These are phyloP conservation scores for Tolypocladium album DNA, from an alignment of 2,329 filamentous ascomycete species.

Conservation along the genomic window DNA sequence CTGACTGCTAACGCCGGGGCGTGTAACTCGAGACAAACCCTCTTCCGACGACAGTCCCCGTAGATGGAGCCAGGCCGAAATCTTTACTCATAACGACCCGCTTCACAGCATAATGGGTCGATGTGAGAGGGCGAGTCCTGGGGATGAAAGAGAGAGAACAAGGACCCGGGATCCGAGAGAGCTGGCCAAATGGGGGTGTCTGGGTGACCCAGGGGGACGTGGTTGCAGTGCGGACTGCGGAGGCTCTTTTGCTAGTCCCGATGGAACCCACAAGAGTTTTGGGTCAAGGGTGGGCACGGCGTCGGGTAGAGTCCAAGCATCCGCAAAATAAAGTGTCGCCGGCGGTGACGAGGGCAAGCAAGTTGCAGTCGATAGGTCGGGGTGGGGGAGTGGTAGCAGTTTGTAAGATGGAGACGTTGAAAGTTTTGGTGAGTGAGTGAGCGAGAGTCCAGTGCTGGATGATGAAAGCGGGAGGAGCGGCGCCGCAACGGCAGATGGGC, in stretches of 20 bases:
- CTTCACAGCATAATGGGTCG: constrained; percentile 18
- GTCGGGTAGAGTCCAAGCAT: background rate
- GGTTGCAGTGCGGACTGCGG: constrained; percentile 11
- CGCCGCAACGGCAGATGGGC: constrained; percentile 3
- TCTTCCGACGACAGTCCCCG: constrained; percentile 16
- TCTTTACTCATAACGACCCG: constrained; percentile 25
- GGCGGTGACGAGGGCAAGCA: background rate
- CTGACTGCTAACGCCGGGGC: background rate
- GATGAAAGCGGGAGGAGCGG: background rate
- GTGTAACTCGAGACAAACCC: background rate
- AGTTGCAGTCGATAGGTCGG: background rate
- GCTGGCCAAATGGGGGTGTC: constrained; percentile 3
- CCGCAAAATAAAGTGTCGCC: background rate
- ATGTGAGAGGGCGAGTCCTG: background rate
- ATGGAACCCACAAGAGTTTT: constrained; percentile 7
- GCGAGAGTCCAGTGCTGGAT: background rate
- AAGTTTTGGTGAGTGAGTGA: background rate
- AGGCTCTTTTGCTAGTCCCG: constrained; percentile 14
- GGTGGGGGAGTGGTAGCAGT: background rate
- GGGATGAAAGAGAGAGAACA: constrained; percentile 4
- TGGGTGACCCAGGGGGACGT: constrained; percentile 6
- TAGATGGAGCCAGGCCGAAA: constrained; percentile 18
- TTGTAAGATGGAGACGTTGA: background rate
- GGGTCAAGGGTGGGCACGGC: constrained; percentile 3
- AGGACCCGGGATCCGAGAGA: background rate